Evolutionary conservation across 2,329 filamentous ascomycete species (phyloP), one percentile per base, ranked within the genome.

Genomic region (Albophoma yamanashiensis): DNA sequence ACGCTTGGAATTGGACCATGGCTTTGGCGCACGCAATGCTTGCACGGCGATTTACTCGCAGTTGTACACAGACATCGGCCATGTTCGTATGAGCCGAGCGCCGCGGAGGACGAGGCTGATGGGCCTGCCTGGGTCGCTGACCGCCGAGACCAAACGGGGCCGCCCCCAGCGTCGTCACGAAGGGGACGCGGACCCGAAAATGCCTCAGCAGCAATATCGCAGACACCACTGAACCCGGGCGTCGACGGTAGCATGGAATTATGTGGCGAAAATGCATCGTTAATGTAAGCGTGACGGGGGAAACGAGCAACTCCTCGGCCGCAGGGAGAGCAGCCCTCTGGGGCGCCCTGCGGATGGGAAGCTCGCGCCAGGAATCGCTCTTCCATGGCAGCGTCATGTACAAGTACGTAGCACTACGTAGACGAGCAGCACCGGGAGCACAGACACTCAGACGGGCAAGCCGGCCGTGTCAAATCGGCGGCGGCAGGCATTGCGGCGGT

Each of bases 181-280:
- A 20, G 57, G 55, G 27, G 25, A 42, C 59, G 45, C 22, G 43
- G 50, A 55, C 56, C 58, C 60, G 59, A 63, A 63, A 63, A 63
- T 63, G 58, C 62, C 62, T 62, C 62, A 63, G 58, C 62, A n/a
- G 57, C 36, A 5, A 12, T 14, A 14, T 11, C 34, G 7, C 34
- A 38, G 43, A 47, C n/a, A 47, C 43, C 38, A 39, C 50, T 36
- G 50, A 53, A 22, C 31, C 34, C 47, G 47, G 47, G 47, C 47
- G 47, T 34, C 27, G 31, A 12, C n/a, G 27, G 50, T n/a, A 36
- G 50, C 27, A n/a, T 27, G 15, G 50, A 7, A 53, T 34, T n/a
- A n/a, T n/a, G 47, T 27, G 31, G 4, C 9, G 25, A 8, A 17
- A 20, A 50, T 27, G 47, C 25, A 31, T 50, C 47, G 25, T 20